Evolutionary conservation across 2,329 filamentous ascomycete species (phyloP).

Genomic region (Ophiostoma populinum): DNA sequence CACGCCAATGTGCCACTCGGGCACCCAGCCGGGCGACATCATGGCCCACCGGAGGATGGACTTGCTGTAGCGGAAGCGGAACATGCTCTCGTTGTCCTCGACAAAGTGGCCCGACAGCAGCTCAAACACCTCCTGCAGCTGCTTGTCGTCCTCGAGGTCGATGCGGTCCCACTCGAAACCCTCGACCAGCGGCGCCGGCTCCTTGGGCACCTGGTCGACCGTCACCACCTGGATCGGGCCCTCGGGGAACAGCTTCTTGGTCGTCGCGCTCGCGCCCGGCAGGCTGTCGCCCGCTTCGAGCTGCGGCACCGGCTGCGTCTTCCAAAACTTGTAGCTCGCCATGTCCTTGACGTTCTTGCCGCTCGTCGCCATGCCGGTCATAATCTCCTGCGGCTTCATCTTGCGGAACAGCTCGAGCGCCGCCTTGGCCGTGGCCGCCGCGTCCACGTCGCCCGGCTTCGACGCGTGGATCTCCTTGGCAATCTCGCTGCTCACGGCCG

Average conservation of each 20-base stretch:
- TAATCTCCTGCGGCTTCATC: conserved; percentile 51
- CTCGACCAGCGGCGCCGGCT: conserved; percentile 55
- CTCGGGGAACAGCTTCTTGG: conserved; percentile 37
- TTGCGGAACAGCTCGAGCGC: conserved; percentile 39
- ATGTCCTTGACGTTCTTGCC: conserved; percentile 92
- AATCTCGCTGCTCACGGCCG: conserved; percentile 48
- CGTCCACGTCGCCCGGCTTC: not conserved
- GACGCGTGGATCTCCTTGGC: conserved; percentile 12
- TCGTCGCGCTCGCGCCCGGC: conserved; percentile 21
- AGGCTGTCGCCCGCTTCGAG: conserved; percentile 38
- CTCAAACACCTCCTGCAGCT: conserved; percentile 81
- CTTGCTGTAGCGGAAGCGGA: conserved; percentile 88
- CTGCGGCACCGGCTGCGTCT: conserved; percentile 83
- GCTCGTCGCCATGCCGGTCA: conserved; percentile 57
- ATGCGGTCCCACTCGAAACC: conserved; percentile 93
- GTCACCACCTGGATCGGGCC: conserved; percentile 72
- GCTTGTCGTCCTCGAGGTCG: conserved; percentile 60
- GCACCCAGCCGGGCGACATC: conserved; percentile 85
- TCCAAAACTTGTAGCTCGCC: conserved; percentile 97
- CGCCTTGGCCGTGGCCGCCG: conserved; percentile 16
- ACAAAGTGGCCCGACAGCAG: conserved; percentile 89
- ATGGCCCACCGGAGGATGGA: conserved; percentile 88
- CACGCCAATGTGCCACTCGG: conserved; percentile 89
- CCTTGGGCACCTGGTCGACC: conserved; percentile 60
- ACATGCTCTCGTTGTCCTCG: conserved; percentile 92